These are phyloP conservation scores for Abrus pulchellus DNA, from an alignment of 306 rosid species.

Conservation along the genomic window DNA sequence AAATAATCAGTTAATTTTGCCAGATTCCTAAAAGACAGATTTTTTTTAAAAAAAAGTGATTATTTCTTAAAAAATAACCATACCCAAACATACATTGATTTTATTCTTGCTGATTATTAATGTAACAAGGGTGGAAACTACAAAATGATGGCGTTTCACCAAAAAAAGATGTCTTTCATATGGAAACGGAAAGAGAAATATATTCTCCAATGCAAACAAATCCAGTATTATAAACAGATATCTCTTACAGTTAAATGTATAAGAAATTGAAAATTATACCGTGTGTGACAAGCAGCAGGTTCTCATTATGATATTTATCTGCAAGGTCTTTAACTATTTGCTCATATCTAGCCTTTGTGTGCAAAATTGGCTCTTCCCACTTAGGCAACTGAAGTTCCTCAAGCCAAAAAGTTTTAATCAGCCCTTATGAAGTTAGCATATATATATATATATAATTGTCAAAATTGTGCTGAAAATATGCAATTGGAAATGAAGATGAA, in stretches of 20 bases:
- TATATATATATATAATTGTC: background rate
- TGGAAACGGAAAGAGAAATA: background rate
- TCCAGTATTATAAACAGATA: background rate
- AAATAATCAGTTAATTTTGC: no score
- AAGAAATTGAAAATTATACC: constrained; percentile 55
- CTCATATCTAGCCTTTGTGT: constrained; percentile 68
- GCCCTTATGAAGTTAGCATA: background rate
- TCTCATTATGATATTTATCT: constrained; percentile 71
- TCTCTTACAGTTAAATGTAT: background rate
- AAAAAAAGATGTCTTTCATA: constrained; percentile 15
- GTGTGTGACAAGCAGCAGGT: constrained; percentile 92
- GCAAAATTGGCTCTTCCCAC: constrained; percentile 66
- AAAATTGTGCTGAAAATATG: background rate
- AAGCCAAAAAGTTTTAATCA: constrained; percentile 27
- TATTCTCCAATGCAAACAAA: background rate
- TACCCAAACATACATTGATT: background rate
- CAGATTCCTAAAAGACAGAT: no score
- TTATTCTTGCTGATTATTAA: background rate
- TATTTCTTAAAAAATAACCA: no score
- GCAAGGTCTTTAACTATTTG: constrained; percentile 75
- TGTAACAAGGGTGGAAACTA: constrained; percentile 8
- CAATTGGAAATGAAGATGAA: background rate
- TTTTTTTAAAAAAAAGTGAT: no score
- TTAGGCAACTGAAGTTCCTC: constrained; percentile 69
- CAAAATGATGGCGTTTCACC: background rate